A percentile compares a stretch with the other conserved stretches of the same genome.
These are phyloP conservation scores for Coprinopsis marcescibilis DNA, from an alignment of 768 basidiomycete genomes.

Conservation along the genomic window DNA sequence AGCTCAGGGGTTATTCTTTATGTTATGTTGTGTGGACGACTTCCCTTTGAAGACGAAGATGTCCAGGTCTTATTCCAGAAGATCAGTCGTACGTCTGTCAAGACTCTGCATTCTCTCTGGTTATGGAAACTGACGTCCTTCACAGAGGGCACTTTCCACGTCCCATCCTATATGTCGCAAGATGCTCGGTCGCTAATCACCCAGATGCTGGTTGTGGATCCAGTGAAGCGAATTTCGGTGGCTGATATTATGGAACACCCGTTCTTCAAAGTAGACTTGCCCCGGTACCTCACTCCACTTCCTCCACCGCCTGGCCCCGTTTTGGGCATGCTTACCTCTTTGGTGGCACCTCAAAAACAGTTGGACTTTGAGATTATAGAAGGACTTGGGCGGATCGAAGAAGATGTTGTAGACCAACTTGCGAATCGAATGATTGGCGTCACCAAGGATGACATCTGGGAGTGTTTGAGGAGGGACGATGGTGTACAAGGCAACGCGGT, in stretches of 20 bases:
- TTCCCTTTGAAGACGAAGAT: conserved; percentile 98
- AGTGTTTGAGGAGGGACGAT: conserved; percentile 75
- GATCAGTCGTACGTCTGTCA: conserved; percentile 68
- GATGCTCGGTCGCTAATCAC: conserved; percentile 78
- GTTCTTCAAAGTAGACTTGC: conserved; percentile 83
- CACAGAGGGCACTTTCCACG: conserved; percentile 79
- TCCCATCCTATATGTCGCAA: conserved; percentile 72
- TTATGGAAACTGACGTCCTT: conserved; percentile 11
- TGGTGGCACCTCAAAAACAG: conserved; percentile 63
- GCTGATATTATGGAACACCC: conserved; percentile 87
- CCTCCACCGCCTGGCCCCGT: conserved; percentile 75
- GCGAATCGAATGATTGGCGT: conserved; percentile 66
- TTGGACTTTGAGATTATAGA: conserved; percentile 85
- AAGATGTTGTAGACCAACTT: conserved; percentile 83
- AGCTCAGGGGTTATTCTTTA: conserved; percentile 98
- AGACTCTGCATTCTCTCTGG: not conserved
- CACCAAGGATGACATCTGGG: conserved; percentile 79
- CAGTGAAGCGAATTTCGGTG: conserved; percentile 90
- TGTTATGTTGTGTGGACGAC: conserved; percentile 91
- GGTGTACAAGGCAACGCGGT: conserved; percentile 86
- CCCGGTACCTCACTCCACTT: conserved; percentile 80
- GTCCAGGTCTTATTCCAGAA: conserved; percentile 90
- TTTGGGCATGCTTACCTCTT: conserved; percentile 63
- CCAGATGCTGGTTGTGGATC: conserved; percentile 90
- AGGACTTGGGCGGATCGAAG: conserved; percentile 88